Base-by-base conservation (phyloP, 192 early-diverging fungal genomes). In the Dispira simplex region DNA sequence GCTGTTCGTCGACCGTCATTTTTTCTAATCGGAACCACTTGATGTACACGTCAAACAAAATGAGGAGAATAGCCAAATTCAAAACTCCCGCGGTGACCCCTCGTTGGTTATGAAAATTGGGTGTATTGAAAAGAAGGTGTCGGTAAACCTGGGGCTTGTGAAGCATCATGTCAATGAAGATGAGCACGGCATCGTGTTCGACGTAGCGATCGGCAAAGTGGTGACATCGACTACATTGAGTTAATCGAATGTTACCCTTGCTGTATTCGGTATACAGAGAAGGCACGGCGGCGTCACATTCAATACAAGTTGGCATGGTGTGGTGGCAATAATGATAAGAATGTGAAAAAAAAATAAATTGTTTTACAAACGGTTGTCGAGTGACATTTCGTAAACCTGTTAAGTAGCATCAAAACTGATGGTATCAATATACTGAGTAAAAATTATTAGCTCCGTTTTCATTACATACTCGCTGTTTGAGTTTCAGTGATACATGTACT, bases 201-300 rank as follows among this genome's bases (percentile, higher is more conserved):
- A 93, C 81, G 74, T 95, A 95, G 68, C 90, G 90, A 80, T 95
- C 92, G 46, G 89, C 90, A 68, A 92, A 87, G 47, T 85, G 75
- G 44, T 86, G 78, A 73, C 89, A 91, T 32, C 32, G 80, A 75
- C 83, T 83, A 73, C 91, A 93, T 63, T 87, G 84, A 12, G 88
- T 90, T 8, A 93, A 75, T 13, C 87, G 78, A 67, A 93, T 89
- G 64, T 91, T 90, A 2, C 85, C 88, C 58, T 81, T 82, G 51
- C 85, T 84, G 64, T 93, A 93, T 58, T 90, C 85, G 3, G 88
- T 86, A 67, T 84, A 93, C 1, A 93, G 77, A 28, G 82, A 79
- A 20, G 71, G 66, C 2, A 90, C 84, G 9, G 82, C 71, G 8
- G 67, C 69, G 21, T 83, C 89, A 66, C 91, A 93, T 68, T 91